phyloP scores from a whole-genome alignment of 2,329 filamentous ascomycete species.

The Trichoderma citrinoviride region DNA sequence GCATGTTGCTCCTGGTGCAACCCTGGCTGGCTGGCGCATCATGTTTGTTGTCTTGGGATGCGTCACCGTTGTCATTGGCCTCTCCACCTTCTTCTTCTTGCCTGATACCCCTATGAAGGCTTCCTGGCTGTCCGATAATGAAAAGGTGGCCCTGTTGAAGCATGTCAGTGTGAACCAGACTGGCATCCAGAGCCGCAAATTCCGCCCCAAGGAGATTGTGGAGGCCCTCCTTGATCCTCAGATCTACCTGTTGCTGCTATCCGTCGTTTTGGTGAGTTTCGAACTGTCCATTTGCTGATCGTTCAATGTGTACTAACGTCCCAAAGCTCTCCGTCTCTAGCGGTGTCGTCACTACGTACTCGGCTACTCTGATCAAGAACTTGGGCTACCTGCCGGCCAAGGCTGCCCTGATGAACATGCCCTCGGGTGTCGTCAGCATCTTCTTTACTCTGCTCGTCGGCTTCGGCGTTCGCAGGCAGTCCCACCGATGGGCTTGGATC shows the following conservation, averaged over 20 bases:
- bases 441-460: conserved; percentile 50
- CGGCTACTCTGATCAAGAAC: conserved; percentile 50
- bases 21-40: conserved; percentile 64
- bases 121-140: conserved; percentile 44
- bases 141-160: conserved; percentile 50
- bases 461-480: conserved; percentile 45
- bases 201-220: conserved; percentile 50
- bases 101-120: conserved; percentile 49
- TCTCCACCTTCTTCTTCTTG: conserved; percentile 35
- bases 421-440: conserved; percentile 52
- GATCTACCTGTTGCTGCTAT: conserved; percentile 48
- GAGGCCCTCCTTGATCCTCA: conserved; percentile 54
- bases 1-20: conserved; percentile 50
- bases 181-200: conserved; percentile 53
- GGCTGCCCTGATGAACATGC: conserved; percentile 54
- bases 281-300: background rate
- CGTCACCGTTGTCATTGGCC: conserved; percentile 37
- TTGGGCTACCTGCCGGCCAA: conserved; percentile 46
- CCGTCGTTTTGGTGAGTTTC: conserved; percentile 45
- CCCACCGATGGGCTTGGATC: conserved; percentile 51
- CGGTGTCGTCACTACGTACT: conserved; percentile 55
- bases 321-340: conserved; percentile 47
- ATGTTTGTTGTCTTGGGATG: conserved; percentile 67
- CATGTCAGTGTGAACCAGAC: conserved; percentile 58
- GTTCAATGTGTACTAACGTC: background rate